Evolutionary conservation across 2,329 filamentous ascomycete species (phyloP).

Genomic region (Colletotrichum cordylinicola): DNA sequence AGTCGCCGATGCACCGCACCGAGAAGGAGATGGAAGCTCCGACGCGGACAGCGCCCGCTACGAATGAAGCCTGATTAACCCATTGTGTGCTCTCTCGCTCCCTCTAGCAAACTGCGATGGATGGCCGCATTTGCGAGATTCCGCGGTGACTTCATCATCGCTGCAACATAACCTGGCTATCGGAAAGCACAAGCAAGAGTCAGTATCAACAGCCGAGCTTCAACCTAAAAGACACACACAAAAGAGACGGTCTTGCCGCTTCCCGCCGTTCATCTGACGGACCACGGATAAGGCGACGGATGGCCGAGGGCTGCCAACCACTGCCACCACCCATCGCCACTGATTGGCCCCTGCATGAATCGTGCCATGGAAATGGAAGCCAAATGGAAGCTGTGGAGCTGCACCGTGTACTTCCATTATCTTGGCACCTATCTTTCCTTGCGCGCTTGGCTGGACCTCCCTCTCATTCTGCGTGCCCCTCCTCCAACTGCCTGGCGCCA

Average conservation of each 20-base stretch:
- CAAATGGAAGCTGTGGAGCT: constrained; percentile 14
- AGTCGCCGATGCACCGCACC: not conserved
- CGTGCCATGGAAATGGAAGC: constrained; percentile 14
- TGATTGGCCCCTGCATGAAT: constrained; percentile 20
- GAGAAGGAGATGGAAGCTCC: not conserved
- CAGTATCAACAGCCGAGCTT: not conserved
- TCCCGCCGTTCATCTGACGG: constrained; percentile 8
- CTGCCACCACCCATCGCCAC: not conserved
- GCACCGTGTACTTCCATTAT: not conserved
- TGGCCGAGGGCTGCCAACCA: not conserved
- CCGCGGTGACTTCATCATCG: not conserved
- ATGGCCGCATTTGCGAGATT: not conserved
- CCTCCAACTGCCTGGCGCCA: not conserved
- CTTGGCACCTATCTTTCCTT: not conserved
- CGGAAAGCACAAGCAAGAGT: not conserved
- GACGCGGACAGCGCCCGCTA: not conserved
- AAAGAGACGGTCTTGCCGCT: constrained; percentile 1
- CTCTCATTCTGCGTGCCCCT: not conserved
- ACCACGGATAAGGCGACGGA: constrained; percentile 2
- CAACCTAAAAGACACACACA: not conserved
- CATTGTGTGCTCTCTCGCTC: not conserved
- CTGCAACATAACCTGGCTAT: not conserved
- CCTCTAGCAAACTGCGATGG: not conserved
- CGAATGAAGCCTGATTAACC: not conserved
- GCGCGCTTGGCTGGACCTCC: not conserved